Evolutionary conservation across 2,329 filamentous ascomycete species (phyloP).

Genomic region (Nemania sp.): DNA sequence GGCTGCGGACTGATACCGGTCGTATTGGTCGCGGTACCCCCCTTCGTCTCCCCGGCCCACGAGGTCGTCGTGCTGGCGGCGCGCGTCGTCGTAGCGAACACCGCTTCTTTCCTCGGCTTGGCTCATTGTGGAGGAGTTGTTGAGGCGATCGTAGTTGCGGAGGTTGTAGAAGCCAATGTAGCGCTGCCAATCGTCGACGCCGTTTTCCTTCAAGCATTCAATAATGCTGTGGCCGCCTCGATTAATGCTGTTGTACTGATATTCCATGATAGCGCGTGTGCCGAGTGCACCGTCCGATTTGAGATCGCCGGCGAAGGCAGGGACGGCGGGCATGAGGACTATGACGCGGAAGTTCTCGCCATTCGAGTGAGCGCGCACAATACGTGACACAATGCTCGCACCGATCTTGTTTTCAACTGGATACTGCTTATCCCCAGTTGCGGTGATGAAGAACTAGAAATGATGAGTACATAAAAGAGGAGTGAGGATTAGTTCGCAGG

Average conservation of each 20-base stretch:
- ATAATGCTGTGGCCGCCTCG: conserved; percentile 83
- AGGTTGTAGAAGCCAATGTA: conserved; percentile 91
- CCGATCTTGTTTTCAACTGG: conserved; percentile 84
- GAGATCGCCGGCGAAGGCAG: conserved; percentile 85
- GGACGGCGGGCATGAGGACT: conserved; percentile 82
- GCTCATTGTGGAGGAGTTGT: conserved; percentile 72
- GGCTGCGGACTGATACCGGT: conserved; percentile 79
- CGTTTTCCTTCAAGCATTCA: conserved; percentile 73
- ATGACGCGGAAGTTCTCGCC: conserved; percentile 79
- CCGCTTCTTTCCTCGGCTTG: conserved; percentile 72
- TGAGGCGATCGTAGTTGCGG: conserved; percentile 86
- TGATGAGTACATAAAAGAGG: conserved; percentile 24
- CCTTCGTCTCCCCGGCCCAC: conserved; percentile 55
- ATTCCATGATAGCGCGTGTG: conserved; percentile 89
- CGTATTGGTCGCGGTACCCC: conserved; percentile 60
- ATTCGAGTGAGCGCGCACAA: conserved; percentile 75
- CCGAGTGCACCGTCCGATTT: conserved; percentile 78
- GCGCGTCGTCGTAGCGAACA: conserved; percentile 74
- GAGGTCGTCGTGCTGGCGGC: conserved; percentile 71
- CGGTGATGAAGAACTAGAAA: conserved; percentile 84
- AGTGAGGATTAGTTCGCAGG: too few species aligned
- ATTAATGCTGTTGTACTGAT: conserved; percentile 84
- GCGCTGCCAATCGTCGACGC: conserved; percentile 73
- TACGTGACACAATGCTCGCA: conserved; percentile 80
- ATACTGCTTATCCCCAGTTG: conserved; percentile 75